phyloP scores from a whole-genome alignment of 2,329 filamentous ascomycete species.

The Xylaria sp. region DNA sequence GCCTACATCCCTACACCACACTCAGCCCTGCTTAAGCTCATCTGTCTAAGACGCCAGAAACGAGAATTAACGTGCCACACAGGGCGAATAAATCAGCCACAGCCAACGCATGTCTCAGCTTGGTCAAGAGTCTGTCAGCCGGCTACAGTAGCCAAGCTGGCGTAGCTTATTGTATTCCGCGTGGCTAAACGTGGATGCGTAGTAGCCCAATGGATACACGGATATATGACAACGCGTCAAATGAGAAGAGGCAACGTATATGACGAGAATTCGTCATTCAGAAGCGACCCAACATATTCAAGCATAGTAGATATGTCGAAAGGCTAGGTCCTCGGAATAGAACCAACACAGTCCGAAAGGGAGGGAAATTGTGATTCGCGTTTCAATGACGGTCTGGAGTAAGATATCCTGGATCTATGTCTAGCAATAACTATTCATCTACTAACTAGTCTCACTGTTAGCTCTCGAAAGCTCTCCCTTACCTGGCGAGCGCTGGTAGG shows the following conservation, averaged over 20 bases:
- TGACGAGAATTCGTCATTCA: background rate
- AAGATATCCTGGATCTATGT: background rate
- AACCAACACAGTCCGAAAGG: background rate
- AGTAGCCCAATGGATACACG: background rate
- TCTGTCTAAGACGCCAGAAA: background rate
- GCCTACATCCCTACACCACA: background rate
- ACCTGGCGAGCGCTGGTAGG: background rate
- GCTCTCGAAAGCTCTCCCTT: background rate
- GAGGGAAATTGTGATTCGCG: too few species aligned
- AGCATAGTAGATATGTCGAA: background rate
- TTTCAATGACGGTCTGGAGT: background rate
- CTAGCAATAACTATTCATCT: background rate
- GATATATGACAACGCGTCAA: background rate
- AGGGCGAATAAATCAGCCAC: constrained; percentile 3
- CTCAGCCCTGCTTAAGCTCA: background rate
- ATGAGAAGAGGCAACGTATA: background rate
- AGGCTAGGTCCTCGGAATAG: background rate
- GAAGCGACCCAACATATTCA: background rate
- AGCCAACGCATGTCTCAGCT: background rate
- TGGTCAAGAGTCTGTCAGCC: constrained; percentile 1
- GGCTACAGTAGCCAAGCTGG: background rate
- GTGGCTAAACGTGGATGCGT: background rate
- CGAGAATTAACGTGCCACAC: constrained; percentile 7
- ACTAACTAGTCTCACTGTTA: background rate
- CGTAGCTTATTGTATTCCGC: constrained; percentile 15